These are phyloP conservation scores for Rutstroemia sp. DNA, from an alignment of 2,329 filamentous ascomycete species.

Conservation along the genomic window DNA sequence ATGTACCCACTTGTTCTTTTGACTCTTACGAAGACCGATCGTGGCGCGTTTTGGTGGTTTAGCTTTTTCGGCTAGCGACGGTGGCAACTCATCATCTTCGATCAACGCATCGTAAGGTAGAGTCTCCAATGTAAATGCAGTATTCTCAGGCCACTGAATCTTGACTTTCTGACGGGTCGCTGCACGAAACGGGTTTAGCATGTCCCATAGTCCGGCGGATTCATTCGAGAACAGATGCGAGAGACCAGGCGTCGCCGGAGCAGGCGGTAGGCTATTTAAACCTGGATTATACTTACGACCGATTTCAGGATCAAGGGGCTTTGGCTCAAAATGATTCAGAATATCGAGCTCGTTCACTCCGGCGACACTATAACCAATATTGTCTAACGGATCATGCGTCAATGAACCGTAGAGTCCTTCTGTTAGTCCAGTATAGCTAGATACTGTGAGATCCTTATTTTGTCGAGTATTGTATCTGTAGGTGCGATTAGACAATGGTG, in stretches of 20 bases:
- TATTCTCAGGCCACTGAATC: slow-evolving; percentile 26
- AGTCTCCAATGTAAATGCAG: slow-evolving; percentile 35
- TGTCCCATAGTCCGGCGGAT: slow-evolving; percentile 6
- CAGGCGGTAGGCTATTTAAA: slow-evolving; percentile 20
- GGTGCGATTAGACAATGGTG: not conserved
- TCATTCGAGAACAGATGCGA: slow-evolving; percentile 4
- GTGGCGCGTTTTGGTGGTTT: slow-evolving; percentile 1
- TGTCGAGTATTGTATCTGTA: slow-evolving; percentile 6
- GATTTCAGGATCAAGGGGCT: slow-evolving; percentile 11
- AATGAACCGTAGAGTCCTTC: not conserved
- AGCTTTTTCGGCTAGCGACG: not conserved
- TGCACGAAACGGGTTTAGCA: slow-evolving; percentile 1
- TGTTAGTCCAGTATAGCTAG: not conserved
- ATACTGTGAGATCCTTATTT: not conserved
- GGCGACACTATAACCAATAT: not conserved
- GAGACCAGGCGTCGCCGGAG: slow-evolving; percentile 2
- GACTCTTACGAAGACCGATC: slow-evolving; percentile 5
- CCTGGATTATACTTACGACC: slow-evolving; percentile 20
- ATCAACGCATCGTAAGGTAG: slow-evolving; percentile 36
- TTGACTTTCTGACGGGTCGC: slow-evolving; percentile 1
- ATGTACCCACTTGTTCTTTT: slow-evolving; percentile 8
- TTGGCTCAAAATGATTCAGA: slow-evolving; percentile 18
- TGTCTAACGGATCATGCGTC: slow-evolving; percentile 3
- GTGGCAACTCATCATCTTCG: slow-evolving; percentile 21
- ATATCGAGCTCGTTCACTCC: slow-evolving; percentile 17